Conservation (phyloP, 2,329 filamentous ascomycete genomes). For the Verruconis gallopava region DNA sequence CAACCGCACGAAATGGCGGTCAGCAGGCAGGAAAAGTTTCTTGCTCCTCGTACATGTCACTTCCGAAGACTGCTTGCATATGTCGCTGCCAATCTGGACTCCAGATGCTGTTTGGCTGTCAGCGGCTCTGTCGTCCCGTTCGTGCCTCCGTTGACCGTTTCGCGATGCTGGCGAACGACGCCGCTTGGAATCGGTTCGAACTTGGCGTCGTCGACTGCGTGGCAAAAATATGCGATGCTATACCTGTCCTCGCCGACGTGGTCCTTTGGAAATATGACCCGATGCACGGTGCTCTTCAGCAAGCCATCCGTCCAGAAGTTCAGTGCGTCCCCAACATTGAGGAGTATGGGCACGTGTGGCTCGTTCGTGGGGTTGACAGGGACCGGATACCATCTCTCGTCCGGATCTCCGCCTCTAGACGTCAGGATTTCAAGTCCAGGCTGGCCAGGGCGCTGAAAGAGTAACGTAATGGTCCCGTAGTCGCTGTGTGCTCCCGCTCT, state of each 20-base stretch:
- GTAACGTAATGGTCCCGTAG: constrained; percentile 55
- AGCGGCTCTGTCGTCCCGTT: constrained; percentile 28
- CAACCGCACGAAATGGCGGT: no score
- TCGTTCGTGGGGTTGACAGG: constrained; percentile 28
- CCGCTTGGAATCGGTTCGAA: constrained; percentile 43
- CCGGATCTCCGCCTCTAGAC: constrained; percentile 22
- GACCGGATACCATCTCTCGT: constrained; percentile 29
- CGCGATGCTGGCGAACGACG: constrained; percentile 27
- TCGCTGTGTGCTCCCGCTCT: constrained; percentile 88
- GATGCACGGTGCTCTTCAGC: constrained; percentile 75
- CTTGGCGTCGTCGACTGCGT: constrained; percentile 42
- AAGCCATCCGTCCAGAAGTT: constrained; percentile 87
- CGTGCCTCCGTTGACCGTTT: constrained; percentile 13
- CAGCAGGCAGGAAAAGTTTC: no score
- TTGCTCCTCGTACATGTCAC: neutral
- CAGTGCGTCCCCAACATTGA: constrained; percentile 59
- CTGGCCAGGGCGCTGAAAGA: constrained; percentile 78
- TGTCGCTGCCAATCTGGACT: constrained; percentile 43
- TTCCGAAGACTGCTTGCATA: neutral
- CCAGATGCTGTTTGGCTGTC: constrained; percentile 47
- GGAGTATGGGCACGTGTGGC: constrained; percentile 44
- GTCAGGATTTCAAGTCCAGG: constrained; percentile 73
- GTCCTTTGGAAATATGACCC: constrained; percentile 58
- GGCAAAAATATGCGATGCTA: constrained; percentile 50
- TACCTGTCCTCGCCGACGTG: constrained; percentile 38